phyloP scores from a whole-genome alignment of 306 rosid genomes.

The Chamaecrista fasciculata region DNA sequence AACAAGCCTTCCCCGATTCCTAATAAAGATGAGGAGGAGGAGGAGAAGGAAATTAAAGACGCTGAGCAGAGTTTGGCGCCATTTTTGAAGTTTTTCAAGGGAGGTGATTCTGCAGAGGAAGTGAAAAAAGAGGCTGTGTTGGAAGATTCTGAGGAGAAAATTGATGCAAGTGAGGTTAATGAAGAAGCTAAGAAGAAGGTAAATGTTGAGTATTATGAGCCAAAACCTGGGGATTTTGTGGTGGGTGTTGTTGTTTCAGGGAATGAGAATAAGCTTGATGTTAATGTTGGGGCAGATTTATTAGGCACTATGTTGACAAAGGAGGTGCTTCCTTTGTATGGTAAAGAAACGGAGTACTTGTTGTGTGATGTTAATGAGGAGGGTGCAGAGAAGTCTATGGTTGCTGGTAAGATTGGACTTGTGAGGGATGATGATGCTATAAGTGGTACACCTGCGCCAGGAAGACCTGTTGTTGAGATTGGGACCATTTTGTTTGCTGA shows the following conservation, averaged over 20 bases:
- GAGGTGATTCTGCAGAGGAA: constrained; percentile 42
- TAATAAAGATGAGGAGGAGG: constrained; percentile 35
- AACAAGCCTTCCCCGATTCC: constrained; percentile 69
- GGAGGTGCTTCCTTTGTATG: constrained; percentile 92
- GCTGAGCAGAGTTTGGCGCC: constrained; percentile 83
- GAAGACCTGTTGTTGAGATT: constrained; percentile 74
- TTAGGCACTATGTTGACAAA: constrained; percentile 93
- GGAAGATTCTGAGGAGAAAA: constrained; percentile 44
- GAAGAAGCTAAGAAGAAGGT: constrained; percentile 52
- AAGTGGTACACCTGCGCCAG: constrained; percentile 42
- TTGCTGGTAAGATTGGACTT: constrained; percentile 78
- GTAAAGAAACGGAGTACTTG: constrained; percentile 79
- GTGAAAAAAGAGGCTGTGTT: constrained; percentile 36
- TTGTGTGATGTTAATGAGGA: constrained; percentile 59
- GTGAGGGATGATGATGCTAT: constrained; percentile 70
- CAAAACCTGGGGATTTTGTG: constrained; percentile 88
- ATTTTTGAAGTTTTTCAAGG: constrained; percentile 80
- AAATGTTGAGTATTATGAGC: constrained; percentile 81
- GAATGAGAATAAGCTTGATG: constrained; percentile 83
- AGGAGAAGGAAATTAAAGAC: constrained; percentile 36
- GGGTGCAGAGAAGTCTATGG: constrained; percentile 59
- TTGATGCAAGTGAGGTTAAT: constrained; percentile 25
- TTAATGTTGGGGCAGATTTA: constrained; percentile 85
- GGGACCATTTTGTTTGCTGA: constrained; percentile 91
- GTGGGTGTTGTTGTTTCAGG: constrained; percentile 95